Percentiles rank a stretch among this genome's conserved stretches.
phyloP scores from a whole-genome alignment of 192 early-diverging fungal species.

The Coemansia guatemalensis region DNA sequence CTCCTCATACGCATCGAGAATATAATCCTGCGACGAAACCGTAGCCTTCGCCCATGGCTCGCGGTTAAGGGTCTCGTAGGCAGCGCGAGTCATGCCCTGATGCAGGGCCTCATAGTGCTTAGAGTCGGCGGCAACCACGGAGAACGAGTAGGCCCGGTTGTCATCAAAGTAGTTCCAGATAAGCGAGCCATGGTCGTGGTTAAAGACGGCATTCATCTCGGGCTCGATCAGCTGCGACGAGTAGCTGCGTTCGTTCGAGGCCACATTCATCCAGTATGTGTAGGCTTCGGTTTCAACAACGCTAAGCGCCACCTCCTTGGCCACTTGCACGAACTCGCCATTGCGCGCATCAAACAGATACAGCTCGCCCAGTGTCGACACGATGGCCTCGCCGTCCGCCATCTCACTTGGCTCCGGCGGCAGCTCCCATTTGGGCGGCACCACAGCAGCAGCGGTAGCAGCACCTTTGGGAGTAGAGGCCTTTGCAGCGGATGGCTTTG shows the following conservation, averaged over 20 bases:
- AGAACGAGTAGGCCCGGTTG: constrained; percentile 69
- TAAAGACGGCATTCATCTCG: constrained; percentile 80
- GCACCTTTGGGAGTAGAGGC: not conserved
- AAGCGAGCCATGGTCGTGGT: constrained; percentile 65
- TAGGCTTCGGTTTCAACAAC: constrained; percentile 39
- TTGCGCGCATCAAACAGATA: constrained; percentile 64
- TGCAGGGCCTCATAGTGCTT: constrained; percentile 61
- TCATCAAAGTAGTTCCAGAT: constrained; percentile 79
- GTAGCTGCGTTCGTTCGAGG: constrained; percentile 46
- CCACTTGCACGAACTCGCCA: constrained; percentile 58
- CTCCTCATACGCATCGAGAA: constrained; percentile 73
- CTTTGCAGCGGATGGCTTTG: constrained; percentile 5
- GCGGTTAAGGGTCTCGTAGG: constrained; percentile 74
- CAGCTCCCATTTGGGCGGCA: constrained; percentile 20
- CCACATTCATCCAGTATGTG: constrained; percentile 60
- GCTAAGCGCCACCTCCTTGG: constrained; percentile 40
- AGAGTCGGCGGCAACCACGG: constrained; percentile 61
- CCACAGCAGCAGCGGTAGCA: constrained; percentile 4
- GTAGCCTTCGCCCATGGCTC: constrained; percentile 64
- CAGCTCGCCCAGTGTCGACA: constrained; percentile 57
- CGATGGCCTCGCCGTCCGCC: constrained; percentile 53
- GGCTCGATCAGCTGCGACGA: constrained; percentile 63
- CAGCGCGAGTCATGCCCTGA: constrained; percentile 64
- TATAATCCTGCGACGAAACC: constrained; percentile 69
- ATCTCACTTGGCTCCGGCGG: constrained; percentile 29